Base-by-base conservation (phyloP, 257 asterid genomes). In the Schizonepeta tenuifolia region DNA sequence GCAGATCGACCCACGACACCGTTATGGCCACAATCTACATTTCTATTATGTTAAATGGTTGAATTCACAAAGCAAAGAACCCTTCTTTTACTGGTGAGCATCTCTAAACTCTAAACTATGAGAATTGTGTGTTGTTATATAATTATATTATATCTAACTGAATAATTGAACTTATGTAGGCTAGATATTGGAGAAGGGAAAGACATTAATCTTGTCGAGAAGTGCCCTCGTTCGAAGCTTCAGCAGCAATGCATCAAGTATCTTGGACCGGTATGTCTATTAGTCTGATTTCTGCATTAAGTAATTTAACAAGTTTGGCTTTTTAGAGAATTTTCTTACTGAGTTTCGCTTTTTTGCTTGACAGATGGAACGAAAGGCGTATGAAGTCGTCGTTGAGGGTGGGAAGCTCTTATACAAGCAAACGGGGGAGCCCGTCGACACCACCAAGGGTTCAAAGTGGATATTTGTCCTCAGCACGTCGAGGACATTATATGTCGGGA, bases 1-100 rank as follows among this genome's bases (percentile, higher is more conserved):
- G 49, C 75, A 88, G 95, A 86, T 88, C 49, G 95, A 88, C 79
- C 95, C 95, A 11, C 77, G 90, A 26, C 95, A 86, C 54, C 88
- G 90, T 35, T 86, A 86, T 47, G 91, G 95, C 65, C 95, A 88
- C 85, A 88, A 88, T 79, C 83, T 88, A 20, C 91, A 86, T 63
- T 81, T 86, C 77, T 88, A 86, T 78, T 88, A 84, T 62, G 82
- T 64, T 4, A 82, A 76, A n/a, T 88, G 95, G 95, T 61, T 86
- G 80, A 79, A 83, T 76, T 85, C 87, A 26, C 86, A 83, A 57
- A 86, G 90, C 84, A 84, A 79, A 79, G 83, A 84, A 28, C 90
- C 88, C 21, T 84, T 86, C 79, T 84, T 84, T 75, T 81, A 88
- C 81, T 84, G 90, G 90, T 85, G 76, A 77, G 36, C 33, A 41